phyloP scores from a whole-genome alignment of 805 yeast genomes.

The Wickerhamiella spandovensis region DNA sequence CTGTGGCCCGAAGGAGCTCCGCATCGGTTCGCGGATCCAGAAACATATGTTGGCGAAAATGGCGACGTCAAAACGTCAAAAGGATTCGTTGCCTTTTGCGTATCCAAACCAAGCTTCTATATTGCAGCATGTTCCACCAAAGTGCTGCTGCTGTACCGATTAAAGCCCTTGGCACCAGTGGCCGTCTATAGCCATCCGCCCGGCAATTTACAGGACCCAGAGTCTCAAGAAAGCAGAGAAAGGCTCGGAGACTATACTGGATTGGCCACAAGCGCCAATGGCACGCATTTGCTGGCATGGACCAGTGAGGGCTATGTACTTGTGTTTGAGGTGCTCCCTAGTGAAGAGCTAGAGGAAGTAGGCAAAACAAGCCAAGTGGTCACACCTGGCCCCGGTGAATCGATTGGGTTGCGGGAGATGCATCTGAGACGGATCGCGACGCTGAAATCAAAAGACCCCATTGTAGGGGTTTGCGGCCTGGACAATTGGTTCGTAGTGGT shows the following conservation, averaged over 20 bases:
- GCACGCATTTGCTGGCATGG: not conserved
- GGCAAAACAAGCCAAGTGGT: constrained; percentile 6
- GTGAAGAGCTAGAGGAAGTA: constrained; percentile 12
- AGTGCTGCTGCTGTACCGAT: constrained; percentile 15
- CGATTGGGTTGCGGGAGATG: constrained; percentile 26
- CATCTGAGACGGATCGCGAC: constrained; percentile 16
- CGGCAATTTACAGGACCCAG: constrained; percentile 4
- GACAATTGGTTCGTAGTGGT: constrained; percentile 17
- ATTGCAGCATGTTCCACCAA: constrained; percentile 12
- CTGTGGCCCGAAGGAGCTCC: constrained; percentile 21
- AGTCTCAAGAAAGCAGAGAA: not conserved
- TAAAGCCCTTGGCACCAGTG: constrained; percentile 17
- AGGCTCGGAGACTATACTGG: not conserved
- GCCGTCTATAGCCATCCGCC: constrained; percentile 12
- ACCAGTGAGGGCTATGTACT: not conserved
- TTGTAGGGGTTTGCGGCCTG: constrained; percentile 17
- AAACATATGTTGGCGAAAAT: constrained; percentile 8
- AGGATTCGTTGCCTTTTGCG: constrained; percentile 7
- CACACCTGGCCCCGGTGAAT: constrained; percentile 30
- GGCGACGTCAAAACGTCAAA: constrained; percentile 5
- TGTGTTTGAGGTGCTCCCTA: constrained; percentile 2
- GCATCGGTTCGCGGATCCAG: constrained; percentile 11
- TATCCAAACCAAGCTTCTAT: constrained; percentile 16
- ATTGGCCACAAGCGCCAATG: not conserved
- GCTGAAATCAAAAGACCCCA: constrained; percentile 22